Percentiles rank a stretch among this genome's conserved stretches.
Conservation (phyloP, 306 rosid genomes). For the Fagus crenata region DNA sequence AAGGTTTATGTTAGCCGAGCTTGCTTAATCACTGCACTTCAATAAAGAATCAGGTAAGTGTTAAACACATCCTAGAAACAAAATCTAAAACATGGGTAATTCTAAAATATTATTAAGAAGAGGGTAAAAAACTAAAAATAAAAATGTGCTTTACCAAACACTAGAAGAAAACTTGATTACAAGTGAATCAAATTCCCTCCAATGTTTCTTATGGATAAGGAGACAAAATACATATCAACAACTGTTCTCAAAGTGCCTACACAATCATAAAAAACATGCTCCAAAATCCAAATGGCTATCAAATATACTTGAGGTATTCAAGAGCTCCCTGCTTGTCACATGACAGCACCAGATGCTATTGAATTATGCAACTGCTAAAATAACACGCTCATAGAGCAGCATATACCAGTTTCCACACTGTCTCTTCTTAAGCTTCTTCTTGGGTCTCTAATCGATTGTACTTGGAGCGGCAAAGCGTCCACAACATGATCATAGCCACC, state of each 20-base stretch:
- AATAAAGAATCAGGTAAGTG: not conserved
- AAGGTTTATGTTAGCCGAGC: not conserved
- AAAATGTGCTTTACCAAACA: not conserved
- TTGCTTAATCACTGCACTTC: not conserved
- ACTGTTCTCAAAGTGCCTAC: not conserved
- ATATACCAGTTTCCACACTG: constrained; percentile 89
- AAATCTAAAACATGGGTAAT: no score
- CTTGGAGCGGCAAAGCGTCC: constrained; percentile 92
- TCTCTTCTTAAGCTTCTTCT: constrained; percentile 92
- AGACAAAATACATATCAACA: constrained; percentile 1
- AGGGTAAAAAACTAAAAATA: no score
- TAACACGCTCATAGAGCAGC: constrained; percentile 24
- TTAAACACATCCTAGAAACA: not conserved
- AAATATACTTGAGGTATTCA: constrained; percentile 77
- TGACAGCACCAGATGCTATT: constrained; percentile 31
- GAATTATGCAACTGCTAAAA: constrained; percentile 7
- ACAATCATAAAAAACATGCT: constrained; percentile 4
- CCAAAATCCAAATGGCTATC: not conserved
- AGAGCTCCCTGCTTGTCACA: constrained; percentile 96
- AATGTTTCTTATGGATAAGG: no score
- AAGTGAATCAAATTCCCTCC: no score
- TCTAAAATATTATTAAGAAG: no score
- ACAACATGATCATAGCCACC: constrained; percentile 97
- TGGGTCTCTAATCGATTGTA: constrained; percentile 87
- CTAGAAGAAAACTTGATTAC: no score